phyloP scores from a whole-genome alignment of 257 asterid genomes.

The Solanum phureja region DNA sequence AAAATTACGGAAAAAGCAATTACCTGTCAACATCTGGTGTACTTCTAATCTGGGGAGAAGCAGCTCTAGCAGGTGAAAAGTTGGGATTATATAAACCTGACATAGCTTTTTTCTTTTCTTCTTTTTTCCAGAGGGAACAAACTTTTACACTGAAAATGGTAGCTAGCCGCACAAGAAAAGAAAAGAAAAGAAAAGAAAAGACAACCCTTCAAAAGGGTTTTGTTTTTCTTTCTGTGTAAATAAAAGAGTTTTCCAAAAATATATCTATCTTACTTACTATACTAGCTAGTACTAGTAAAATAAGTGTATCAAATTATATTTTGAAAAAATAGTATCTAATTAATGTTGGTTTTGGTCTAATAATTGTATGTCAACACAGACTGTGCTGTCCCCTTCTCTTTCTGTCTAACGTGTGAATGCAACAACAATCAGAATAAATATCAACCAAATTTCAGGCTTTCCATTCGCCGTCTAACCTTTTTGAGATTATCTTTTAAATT shows the following conservation, averaged over 20 bases:
- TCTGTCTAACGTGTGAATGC: neutral
- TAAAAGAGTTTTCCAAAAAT: neutral
- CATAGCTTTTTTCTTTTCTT: slow-evolving; percentile 17
- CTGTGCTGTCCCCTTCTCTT: neutral
- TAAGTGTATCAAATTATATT: neutral
- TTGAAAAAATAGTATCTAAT: neutral
- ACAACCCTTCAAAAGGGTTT: slow-evolving; percentile 15
- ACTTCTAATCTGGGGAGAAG: slow-evolving; percentile 72
- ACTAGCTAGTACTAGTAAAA: neutral
- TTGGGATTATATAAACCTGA: slow-evolving; percentile 68
- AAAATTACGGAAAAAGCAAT: too few relatives aligned
- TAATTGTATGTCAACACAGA: neutral
- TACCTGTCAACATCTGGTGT: slow-evolving; percentile 71
- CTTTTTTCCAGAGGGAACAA: neutral
- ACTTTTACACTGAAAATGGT: neutral
- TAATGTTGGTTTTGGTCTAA: neutral
- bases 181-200: neutral
- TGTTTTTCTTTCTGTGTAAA: neutral
- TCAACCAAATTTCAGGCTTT: neutral
- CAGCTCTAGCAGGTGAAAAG: slow-evolving; percentile 91
- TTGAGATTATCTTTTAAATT: too few relatives aligned
- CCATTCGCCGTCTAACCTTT: neutral
- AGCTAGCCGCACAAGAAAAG: slow-evolving; percentile 1
- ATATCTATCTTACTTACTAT: neutral
- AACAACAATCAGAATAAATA: neutral